Evolutionary conservation across 495 filamentous ascomycete genomes (phyloP), one percentile per base, ranked within the genome.

Genomic region (Aspergillus coremiiformis): DNA sequence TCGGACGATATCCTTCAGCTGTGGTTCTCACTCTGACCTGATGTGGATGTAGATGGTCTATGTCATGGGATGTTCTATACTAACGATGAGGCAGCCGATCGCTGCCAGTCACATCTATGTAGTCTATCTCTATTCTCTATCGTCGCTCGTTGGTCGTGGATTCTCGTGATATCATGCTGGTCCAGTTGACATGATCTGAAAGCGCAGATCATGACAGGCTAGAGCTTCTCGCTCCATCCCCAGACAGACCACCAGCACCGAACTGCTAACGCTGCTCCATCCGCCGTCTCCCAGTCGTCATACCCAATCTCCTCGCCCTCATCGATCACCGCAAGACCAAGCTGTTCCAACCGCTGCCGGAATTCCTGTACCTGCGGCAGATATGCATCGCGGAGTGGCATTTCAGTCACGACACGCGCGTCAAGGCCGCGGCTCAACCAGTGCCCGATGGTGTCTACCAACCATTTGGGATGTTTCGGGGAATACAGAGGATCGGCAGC

Each of bases 401-500:
- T 73, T 49, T 86, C 85, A 1, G 82, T 62, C 20, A 90, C 69
- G 5, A 84, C 79, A 8, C 80, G 66, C 2, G 81, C 74, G 27
- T 71, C 58, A 0, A 60, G 43, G 3, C 66, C 63, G 29, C 62
- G 66, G 39, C 70, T 75, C 11, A 89, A 63, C 74, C 78, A 83
- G 12, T 62, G 56, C 0, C 62, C 61, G 26, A 91, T 77, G 2
- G 80, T 77, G 11, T 77, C 59, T 1, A 81, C 82, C 8, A 91
- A 62, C 61, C 83, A 73, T 14, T 58, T 62, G 3, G 86, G 83
- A 59, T 91, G 87, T 5, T 74, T 73, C 4, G 81, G 71, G 6
- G 81, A 82, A 65, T 91, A 91, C 4, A 91, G 58, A 14, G 83
- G 78, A 63, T 91, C 87, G 1, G 87, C 82, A 1, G 84, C 84